These are phyloP conservation scores for Emergomyces pasteurianus DNA, from an alignment of 2,329 filamentous ascomycete genomes.

Conservation along the genomic window DNA sequence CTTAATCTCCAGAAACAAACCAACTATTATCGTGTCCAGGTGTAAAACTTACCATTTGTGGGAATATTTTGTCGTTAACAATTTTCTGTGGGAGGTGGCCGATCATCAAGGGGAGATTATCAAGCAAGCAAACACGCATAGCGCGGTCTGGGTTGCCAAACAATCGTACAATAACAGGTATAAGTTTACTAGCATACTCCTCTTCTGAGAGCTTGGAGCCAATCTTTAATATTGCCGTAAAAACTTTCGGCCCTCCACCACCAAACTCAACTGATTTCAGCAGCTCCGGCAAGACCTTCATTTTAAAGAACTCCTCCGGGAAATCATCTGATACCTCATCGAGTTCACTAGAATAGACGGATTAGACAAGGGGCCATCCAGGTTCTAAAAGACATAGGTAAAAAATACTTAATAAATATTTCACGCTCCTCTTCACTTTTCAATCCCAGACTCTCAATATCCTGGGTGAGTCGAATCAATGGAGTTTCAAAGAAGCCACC, in stretches of 20 bases:
- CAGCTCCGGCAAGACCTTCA: slow-evolving; percentile 88
- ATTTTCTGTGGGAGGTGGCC: slow-evolving; percentile 76
- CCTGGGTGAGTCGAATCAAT: slow-evolving; percentile 82
- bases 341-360: slow-evolving; percentile 45
- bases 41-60: slow-evolving; percentile 57
- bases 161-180: slow-evolving; percentile 72
- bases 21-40: not conserved
- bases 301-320: slow-evolving; percentile 94
- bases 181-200: slow-evolving; percentile 75
- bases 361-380: not conserved
- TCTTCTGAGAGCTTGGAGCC: slow-evolving; percentile 74
- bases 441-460: slow-evolving; percentile 82
- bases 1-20: slow-evolving; percentile 16
- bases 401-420: slow-evolving; percentile 60
- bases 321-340: slow-evolving; percentile 85
- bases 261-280: slow-evolving; percentile 99
- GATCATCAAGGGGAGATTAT: slow-evolving; percentile 83
- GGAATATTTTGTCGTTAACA: slow-evolving; percentile 95
- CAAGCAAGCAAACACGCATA: slow-evolving; percentile 78
- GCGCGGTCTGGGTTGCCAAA: slow-evolving; percentile 88
- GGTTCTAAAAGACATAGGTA: not conserved
- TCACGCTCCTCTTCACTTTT: slow-evolving; percentile 78
- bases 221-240: slow-evolving; percentile 82
- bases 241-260: slow-evolving; percentile 84
- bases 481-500: slow-evolving; percentile 89